Evolutionary conservation across 2,329 filamentous ascomycete species (phyloP), one percentile per base, ranked within the genome.

Genomic region (Fusarium marasasianum): DNA sequence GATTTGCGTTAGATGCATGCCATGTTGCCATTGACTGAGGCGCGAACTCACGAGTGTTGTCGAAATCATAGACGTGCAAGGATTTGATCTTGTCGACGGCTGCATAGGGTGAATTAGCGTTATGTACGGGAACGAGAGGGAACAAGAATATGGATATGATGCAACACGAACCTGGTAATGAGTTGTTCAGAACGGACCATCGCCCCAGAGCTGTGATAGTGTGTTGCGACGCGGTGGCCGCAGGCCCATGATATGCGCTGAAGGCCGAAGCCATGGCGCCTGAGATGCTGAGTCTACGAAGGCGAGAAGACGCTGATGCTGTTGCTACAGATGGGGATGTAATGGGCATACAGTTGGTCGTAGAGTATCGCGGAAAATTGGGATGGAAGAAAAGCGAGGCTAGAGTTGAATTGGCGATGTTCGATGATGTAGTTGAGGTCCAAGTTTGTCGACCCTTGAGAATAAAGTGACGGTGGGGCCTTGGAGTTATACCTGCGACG

Each of bases 41-140:
- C 37, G 60, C 47, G 31, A 31, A 73, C 92, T 81, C 86, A 96
- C 94, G 85, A 43, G 96, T 98, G 80, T 99, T 98, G 83, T 99
- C 96, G 82, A 98, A 99, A 82, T 99, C 96, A 85, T 98, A 98
- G 76, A 99, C 89, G 80, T 98, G 96, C 59, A 99, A 91, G 14
- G 91, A 85, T 81, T 90, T 94, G 83, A 98, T 92, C 63, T 90
- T 86, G 47, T 92, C 87, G 17, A 91, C 87, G 38, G 90, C 89
- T 89, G 74, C 74, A 31, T 13, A 41, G 35, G 15, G 11, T 29
- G 15, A 33, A 61, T 72, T 40, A 71, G 63, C 45, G 33, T 17
- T 41, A 60, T 55, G 18, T 79, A 62, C 78, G 71, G 51, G 40
- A 40, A 37, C 33, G 13, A 31, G 17, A 40, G 15, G n/a, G 59